Evolutionary conservation across 768 basidiomycete genomes (phyloP), one percentile per base, ranked within the genome.

Genomic region (Coprinopsis cinerea): DNA sequence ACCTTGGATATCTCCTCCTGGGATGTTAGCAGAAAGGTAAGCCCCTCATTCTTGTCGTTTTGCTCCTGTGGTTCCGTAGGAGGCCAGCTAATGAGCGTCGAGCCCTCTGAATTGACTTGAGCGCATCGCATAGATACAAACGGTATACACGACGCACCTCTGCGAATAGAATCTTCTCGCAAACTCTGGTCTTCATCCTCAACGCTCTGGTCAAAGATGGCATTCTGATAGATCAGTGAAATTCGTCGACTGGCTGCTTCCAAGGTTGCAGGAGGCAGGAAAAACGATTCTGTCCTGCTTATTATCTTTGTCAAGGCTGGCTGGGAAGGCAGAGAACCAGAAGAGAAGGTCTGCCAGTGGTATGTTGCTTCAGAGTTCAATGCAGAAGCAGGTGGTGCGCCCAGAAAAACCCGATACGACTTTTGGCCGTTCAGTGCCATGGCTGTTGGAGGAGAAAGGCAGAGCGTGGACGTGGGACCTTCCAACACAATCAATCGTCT

Each of bases 221-320:
- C 72, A 48, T 86, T 85, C 58, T 81, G 70, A 57, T 90, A 90
- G 20, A 88, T 63, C 44, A 77, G 49, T 0, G 88, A 89, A 37
- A 91, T 81, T 32, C 83, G 72, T n/a, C 71, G 71, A 59, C 77
- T 85, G 6, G 83, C 85, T 3, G 76, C 82, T 55, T 84, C 82
- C 35, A 87, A 60, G 0, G 81, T 82, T 17, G 75, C 75, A 10
- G 73, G 68, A 3, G 76, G 78, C n/a, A 80, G 67, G 15, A 67
- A 40, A 3, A 66, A 49, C 3, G 70, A 67, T 43, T 65, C 51
- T 1, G 59, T 56, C 20, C 27, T 30, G 18, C 36, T n/a, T 10
- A 37, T 20, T 5, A 41, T n/a, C 42, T 22, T 41, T 28, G 28
- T 43, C 22, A 36, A 25, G n/a, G 22, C 26, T 17, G 44, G 23